These are phyloP conservation scores for Microbotryum intermedium DNA, from an alignment of 1,284 basidiomycete species.

Conservation along the genomic window DNA sequence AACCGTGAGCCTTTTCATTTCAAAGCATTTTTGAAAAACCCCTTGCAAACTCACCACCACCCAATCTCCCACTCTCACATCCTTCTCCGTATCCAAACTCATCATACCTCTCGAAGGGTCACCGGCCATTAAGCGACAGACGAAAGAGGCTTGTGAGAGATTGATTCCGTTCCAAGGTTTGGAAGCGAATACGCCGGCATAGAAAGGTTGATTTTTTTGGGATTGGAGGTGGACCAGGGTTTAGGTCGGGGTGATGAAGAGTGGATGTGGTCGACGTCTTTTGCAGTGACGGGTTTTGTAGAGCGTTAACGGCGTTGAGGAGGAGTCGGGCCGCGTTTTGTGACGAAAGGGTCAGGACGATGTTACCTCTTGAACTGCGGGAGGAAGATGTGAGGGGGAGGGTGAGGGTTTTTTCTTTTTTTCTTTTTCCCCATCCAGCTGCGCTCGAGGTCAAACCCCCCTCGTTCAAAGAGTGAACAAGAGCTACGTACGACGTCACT, in stretches of 20 bases:
- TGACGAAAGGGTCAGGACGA: slow-evolving; percentile 16
- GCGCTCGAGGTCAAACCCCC: too few relatives aligned
- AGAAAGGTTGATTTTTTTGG: slow-evolving; percentile 30
- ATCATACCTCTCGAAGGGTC: slow-evolving; percentile 25
- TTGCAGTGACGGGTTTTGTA: background rate
- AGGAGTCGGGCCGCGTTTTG: slow-evolving; percentile 25
- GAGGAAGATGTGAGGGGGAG: background rate
- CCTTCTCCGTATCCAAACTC: slow-evolving; percentile 24
- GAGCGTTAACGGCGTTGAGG: slow-evolving; percentile 14
- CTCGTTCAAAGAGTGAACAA: background rate
- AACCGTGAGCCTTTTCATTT: background rate
- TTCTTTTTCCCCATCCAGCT: too few relatives aligned
- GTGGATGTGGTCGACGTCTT: background rate
- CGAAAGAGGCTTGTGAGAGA: slow-evolving; percentile 10
- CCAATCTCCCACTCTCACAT: slow-evolving; percentile 9
- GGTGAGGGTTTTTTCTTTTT: too few relatives aligned
- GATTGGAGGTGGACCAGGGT: background rate
- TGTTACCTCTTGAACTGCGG: slow-evolving; percentile 24
- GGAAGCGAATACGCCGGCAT: slow-evolving; percentile 14
- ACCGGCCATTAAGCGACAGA: slow-evolving; percentile 23
- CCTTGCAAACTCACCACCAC: slow-evolving; percentile 12
- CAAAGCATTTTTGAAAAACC: too few relatives aligned
- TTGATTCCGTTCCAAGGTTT: slow-evolving; percentile 4
- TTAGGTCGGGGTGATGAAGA: background rate
- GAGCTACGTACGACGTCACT: slow-evolving; percentile 12